phyloP scores from a whole-genome alignment of 805 yeast genomes.

The Starmerella floris region DNA sequence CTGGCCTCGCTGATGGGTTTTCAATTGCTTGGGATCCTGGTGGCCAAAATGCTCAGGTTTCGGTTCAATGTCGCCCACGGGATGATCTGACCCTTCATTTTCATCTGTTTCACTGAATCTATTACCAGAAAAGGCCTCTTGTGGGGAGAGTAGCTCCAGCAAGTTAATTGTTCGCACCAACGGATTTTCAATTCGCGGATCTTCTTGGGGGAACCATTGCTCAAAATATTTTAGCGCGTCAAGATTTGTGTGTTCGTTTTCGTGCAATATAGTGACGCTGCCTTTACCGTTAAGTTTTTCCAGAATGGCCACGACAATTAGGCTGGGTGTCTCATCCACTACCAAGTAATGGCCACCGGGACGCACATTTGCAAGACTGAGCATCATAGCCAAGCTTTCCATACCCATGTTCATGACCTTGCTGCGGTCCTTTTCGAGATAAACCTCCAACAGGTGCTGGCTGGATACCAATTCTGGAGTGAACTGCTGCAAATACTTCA shows the following conservation, averaged over 20 bases:
- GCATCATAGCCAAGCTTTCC: slow-evolving; percentile 65
- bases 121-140: slow-evolving; percentile 34
- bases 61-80: background rate
- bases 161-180: slow-evolving; percentile 61
- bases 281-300: slow-evolving; percentile 78
- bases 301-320: slow-evolving; percentile 69
- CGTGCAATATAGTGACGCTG: slow-evolving; percentile 63
- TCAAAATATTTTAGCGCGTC: slow-evolving; percentile 50
- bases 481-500: slow-evolving; percentile 76
- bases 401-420: slow-evolving; percentile 68
- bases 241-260: slow-evolving; percentile 82
- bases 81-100: background rate
- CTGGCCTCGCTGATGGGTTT: slow-evolving; percentile 47
- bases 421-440: slow-evolving; percentile 61
- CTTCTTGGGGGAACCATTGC: slow-evolving; percentile 15
- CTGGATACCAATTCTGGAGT: slow-evolving; percentile 65
- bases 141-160: slow-evolving; percentile 74
- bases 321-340: slow-evolving; percentile 89
- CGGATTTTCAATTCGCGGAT: slow-evolving; percentile 21
- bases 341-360: slow-evolving; percentile 85
- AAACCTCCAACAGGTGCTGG: slow-evolving; percentile 56
- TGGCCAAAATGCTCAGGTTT: slow-evolving; percentile 20
- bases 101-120: slow-evolving; percentile 19
- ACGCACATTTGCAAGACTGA: slow-evolving; percentile 67
- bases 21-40: slow-evolving; percentile 42